Conservation (phyloP, 106 monocot species). For the Allium fistulosum region DNA sequence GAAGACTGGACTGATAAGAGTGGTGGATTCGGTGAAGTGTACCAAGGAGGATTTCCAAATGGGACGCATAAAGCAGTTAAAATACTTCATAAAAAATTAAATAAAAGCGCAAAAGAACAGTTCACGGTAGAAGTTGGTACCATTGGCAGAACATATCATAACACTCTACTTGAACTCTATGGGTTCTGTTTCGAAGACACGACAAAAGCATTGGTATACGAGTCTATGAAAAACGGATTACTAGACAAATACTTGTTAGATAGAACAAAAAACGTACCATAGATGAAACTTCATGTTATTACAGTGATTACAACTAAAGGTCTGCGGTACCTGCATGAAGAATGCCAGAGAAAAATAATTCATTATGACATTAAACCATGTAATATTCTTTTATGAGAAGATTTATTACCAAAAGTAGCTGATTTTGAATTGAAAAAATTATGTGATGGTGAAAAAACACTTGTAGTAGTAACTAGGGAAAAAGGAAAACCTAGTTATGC, state of each 20-base stretch:
- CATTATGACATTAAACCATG: constrained; percentile 33
- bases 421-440: constrained; percentile 33
- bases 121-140: constrained; percentile 13
- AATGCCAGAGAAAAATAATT: constrained; percentile 13
- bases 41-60: constrained; percentile 12
- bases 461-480: neutral
- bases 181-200: constrained; percentile 15
- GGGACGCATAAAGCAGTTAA: constrained; percentile 9
- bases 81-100: neutral
- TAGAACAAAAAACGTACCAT: neutral
- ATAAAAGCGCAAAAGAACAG: constrained; percentile 8
- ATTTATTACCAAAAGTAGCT: constrained; percentile 21
- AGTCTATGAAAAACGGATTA: constrained; percentile 1
- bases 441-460: constrained; percentile 3
- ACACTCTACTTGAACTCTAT: constrained; percentile 8
- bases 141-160: constrained; percentile 12
- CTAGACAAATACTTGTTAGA: constrained; percentile 7
- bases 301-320: constrained; percentile 14
- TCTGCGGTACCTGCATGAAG: constrained; percentile 21
- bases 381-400: constrained; percentile 20
- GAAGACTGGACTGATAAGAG: no score
- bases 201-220: constrained; percentile 8
- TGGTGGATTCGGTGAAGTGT: constrained; percentile 15
- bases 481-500: constrained; percentile 26
- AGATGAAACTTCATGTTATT: neutral